Conservation (phyloP, 2,329 filamentous ascomycete genomes). For the Epichloe baconii region DNA sequence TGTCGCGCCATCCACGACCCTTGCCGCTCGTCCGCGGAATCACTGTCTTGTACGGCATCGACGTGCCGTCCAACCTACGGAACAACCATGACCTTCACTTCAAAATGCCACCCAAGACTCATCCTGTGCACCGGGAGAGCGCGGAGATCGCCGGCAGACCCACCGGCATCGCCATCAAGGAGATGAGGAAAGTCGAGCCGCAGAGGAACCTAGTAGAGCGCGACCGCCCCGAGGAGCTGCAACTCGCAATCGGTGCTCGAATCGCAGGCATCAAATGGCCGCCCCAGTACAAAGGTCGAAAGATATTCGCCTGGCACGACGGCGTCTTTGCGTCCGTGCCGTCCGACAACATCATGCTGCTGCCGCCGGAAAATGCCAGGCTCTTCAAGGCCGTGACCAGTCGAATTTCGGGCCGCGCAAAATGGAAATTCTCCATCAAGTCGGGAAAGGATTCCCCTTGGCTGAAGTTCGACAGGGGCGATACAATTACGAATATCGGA, state of each 20-base stretch:
- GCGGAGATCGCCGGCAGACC: conserved; percentile 30
- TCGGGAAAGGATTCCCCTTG: conserved; percentile 31
- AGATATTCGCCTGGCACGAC: conserved; percentile 44
- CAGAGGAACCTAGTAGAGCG: conserved; percentile 31
- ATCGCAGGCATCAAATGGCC: conserved; percentile 40
- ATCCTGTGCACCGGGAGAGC: conserved; percentile 27
- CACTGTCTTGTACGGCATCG: conserved; percentile 30
- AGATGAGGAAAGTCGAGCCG: conserved; percentile 32
- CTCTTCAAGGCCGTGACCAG: conserved; percentile 33
- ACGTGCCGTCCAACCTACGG: conserved; percentile 24
- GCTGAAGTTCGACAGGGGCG: conserved; percentile 52
- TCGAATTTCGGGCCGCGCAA: conserved; percentile 32
- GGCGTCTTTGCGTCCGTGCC: conserved; percentile 37
- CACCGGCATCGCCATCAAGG: conserved; percentile 31
- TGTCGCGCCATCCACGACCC: conserved; percentile 40
- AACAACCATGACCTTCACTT: conserved; percentile 44
- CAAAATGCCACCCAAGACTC: conserved; percentile 23
- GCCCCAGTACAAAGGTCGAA: conserved; percentile 37
- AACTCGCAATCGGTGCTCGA: conserved; percentile 33
- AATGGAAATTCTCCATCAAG: conserved; percentile 40
- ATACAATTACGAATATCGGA: conserved; percentile 51
- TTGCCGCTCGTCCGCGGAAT: conserved; percentile 35
- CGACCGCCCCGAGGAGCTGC: conserved; percentile 24
- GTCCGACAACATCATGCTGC: conserved; percentile 33
- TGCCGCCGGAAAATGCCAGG: conserved; percentile 30